phyloP scores from a whole-genome alignment of 2,329 filamentous ascomycete genomes.

The Mariannaea sp. region DNA sequence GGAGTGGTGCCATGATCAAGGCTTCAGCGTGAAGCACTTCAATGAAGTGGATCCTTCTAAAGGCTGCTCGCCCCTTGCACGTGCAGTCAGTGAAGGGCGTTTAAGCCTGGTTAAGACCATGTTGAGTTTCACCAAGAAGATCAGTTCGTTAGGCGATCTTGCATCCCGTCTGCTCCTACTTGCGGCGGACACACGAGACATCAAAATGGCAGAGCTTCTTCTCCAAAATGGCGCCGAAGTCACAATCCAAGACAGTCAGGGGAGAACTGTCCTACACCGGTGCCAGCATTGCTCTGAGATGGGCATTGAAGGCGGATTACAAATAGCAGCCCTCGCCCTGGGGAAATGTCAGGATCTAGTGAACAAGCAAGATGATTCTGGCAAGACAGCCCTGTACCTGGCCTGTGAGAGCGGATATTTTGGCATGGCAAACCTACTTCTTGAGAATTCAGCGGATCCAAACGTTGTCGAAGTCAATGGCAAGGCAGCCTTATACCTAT shows the following conservation, averaged over 20 bases:
- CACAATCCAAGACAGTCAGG: background rate
- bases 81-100: background rate
- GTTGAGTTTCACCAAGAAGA: constrained; percentile 1
- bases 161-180: constrained; percentile 2
- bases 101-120: background rate
- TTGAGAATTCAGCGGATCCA: constrained; percentile 1
- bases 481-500: constrained; percentile 3
- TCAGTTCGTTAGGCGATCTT: background rate
- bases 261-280: constrained; percentile 5
- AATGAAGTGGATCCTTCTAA: constrained; percentile 6
- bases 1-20: constrained; percentile 3
- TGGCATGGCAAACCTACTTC: constrained; percentile 7
- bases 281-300: constrained; percentile 5
- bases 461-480: constrained; percentile 5
- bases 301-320: constrained; percentile 6
- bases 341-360: background rate
- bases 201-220: constrained; percentile 1
- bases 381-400: constrained; percentile 14
- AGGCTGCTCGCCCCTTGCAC: constrained; percentile 3
- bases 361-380: constrained; percentile 5
- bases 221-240: background rate
- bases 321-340: constrained; percentile 1
- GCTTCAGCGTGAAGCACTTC: constrained; percentile 6
- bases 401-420: constrained; percentile 9
- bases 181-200: constrained; percentile 3